phyloP scores from a whole-genome alignment of 2,329 filamentous ascomycete genomes.

The Ascochyta lentis region DNA sequence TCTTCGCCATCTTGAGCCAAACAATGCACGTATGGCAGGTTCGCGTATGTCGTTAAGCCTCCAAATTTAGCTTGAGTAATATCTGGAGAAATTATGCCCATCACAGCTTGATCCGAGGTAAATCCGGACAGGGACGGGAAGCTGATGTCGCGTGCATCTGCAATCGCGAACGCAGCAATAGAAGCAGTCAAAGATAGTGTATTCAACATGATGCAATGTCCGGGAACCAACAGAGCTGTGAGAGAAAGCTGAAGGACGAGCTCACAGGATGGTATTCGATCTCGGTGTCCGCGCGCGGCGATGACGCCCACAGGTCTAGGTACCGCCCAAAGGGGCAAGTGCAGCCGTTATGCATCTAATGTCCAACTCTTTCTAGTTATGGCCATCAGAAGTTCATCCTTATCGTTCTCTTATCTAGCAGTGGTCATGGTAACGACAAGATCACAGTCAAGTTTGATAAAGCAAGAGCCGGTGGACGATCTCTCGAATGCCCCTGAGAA shows the following conservation, averaged over 20 bases:
- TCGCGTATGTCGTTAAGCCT: slow-evolving; percentile 57
- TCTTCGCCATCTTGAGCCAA: slow-evolving; percentile 45
- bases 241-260: neutral
- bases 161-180: neutral
- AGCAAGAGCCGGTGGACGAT: neutral
- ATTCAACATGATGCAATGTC: neutral
- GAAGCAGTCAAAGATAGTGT: neutral
- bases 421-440: slow-evolving; percentile 14
- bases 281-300: slow-evolving; percentile 1
- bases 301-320: neutral
- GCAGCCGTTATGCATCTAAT: slow-evolving; percentile 2
- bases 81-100: slow-evolving; percentile 30
- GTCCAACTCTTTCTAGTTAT: neutral
- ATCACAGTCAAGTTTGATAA: neutral
- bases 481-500: neutral
- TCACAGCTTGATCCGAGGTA: slow-evolving; percentile 42
- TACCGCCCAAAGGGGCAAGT: slow-evolving; percentile 8
- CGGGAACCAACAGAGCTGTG: neutral
- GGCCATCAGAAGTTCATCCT: neutral
- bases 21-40: slow-evolving; percentile 58
- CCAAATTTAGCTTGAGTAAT: slow-evolving; percentile 46
- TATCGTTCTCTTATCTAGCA: neutral
- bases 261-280: neutral
- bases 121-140: slow-evolving; percentile 51
- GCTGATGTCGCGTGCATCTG: slow-evolving; percentile 50